These are phyloP conservation scores for Lecanicillium sp. DNA, from an alignment of 2,329 filamentous ascomycete genomes.

Conservation along the genomic window DNA sequence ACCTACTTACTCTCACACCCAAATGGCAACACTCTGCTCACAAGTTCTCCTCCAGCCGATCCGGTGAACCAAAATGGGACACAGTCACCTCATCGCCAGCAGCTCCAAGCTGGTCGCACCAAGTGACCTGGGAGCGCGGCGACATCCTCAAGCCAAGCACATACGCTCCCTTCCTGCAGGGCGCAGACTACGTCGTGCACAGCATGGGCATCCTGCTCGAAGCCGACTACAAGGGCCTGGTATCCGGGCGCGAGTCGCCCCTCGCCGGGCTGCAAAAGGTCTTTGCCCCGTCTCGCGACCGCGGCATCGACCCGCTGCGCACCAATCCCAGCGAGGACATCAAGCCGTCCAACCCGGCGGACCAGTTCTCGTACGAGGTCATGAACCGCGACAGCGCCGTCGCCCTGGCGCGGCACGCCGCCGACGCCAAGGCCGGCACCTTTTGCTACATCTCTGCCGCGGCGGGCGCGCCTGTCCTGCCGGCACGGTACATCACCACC, in stretches of 20 bases:
- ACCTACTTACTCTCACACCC: constrained; percentile 16
- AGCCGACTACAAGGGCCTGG: constrained; percentile 91
- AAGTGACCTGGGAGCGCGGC: constrained; percentile 79
- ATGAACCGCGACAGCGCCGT: constrained; percentile 94
- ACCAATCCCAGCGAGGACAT: constrained; percentile 52
- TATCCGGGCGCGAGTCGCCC: constrained; percentile 78
- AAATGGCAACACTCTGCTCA: not conserved
- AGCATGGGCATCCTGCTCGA: constrained; percentile 94
- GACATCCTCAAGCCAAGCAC: constrained; percentile 78
- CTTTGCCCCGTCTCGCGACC: constrained; percentile 60
- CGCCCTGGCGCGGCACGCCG: constrained; percentile 70
- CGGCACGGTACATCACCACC: constrained; percentile 77
- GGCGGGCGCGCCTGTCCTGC: constrained; percentile 76
- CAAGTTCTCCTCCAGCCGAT: constrained; percentile 53
- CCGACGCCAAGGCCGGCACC: constrained; percentile 52
- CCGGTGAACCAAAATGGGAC: constrained; percentile 82
- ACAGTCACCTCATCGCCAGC: constrained; percentile 62
- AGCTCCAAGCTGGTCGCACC: constrained; percentile 72
- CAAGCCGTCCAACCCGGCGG: constrained; percentile 56
- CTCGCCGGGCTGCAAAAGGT: constrained; percentile 69
- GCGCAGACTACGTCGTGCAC: constrained; percentile 82
- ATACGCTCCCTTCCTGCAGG: constrained; percentile 68
- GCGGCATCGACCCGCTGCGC: constrained; percentile 63
- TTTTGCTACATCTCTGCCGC: constrained; percentile 90
- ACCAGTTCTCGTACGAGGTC: constrained; percentile 86